These are phyloP conservation scores for Diplocarpon rosae DNA, from an alignment of 2,329 filamentous ascomycete species.

Conservation along the genomic window DNA sequence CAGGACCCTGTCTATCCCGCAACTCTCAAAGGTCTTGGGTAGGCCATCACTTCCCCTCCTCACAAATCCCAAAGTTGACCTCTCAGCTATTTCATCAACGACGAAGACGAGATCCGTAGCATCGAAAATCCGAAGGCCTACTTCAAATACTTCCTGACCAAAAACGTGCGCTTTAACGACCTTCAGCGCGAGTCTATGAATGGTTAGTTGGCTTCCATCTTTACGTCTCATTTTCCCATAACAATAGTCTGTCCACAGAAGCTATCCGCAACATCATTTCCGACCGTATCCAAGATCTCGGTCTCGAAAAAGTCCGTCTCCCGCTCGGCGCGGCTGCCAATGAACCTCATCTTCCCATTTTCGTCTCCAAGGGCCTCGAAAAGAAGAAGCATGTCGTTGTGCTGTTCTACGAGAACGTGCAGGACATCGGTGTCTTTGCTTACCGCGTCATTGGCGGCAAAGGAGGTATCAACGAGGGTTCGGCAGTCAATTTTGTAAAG, in stretches of 20 bases:
- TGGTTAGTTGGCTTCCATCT: conserved; percentile 34
- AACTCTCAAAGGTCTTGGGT: conserved; percentile 65
- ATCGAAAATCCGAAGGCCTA: conserved; percentile 55
- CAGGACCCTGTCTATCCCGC: conserved; percentile 54
- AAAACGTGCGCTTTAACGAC: conserved; percentile 67
- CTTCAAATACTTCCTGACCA: conserved; percentile 65
- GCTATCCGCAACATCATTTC: conserved; percentile 51
- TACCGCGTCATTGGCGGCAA: conserved; percentile 53
- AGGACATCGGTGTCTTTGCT: conserved; percentile 67
- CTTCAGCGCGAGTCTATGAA: conserved; percentile 66
- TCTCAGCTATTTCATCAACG: conserved; percentile 66
- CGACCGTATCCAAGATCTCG: conserved; percentile 48
- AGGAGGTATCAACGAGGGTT: conserved; percentile 61
- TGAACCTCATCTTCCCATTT: conserved; percentile 57
- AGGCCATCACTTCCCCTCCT: conserved; percentile 18
- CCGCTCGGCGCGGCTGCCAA: conserved; percentile 40
- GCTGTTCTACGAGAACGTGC: conserved; percentile 58
- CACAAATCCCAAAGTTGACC: too few species aligned
- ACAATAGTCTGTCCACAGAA: conserved; percentile 33
- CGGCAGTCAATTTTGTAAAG: conserved; percentile 51
- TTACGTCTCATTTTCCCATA: neutral
- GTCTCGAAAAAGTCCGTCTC: conserved; percentile 49
- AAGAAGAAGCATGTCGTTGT: conserved; percentile 55
- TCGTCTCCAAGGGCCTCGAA: conserved; percentile 46
- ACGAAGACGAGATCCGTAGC: conserved; percentile 61